Evolutionary conservation across 768 basidiomycete genomes (phyloP).

Genomic region (Lenzites betulinus): DNA sequence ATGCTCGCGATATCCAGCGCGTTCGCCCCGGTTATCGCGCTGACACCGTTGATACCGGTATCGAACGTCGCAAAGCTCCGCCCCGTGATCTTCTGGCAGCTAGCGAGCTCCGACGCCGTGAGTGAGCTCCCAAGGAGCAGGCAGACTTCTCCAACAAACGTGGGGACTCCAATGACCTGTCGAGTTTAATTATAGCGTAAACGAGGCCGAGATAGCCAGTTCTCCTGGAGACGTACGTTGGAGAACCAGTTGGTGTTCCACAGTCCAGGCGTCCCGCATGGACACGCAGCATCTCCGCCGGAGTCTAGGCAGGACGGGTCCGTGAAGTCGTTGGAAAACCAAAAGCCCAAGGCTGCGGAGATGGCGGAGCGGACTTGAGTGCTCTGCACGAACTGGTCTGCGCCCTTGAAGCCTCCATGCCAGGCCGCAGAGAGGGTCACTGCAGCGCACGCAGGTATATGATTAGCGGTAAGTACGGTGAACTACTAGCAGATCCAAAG

Average conservation of each 20-base stretch:
- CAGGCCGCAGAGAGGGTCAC: slow-evolving; percentile 57
- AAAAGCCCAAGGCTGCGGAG: slow-evolving; percentile 55
- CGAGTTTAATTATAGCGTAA: neutral
- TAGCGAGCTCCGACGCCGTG: slow-evolving; percentile 40
- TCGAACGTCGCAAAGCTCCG: slow-evolving; percentile 53
- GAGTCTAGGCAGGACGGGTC: slow-evolving; percentile 52
- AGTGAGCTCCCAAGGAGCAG: slow-evolving; percentile 55
- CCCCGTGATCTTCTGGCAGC: slow-evolving; percentile 52
- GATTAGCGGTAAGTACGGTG: neutral
- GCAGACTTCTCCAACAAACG: slow-evolving; percentile 54
- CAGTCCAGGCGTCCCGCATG: slow-evolving; percentile 51
- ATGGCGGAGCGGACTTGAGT: slow-evolving; percentile 42
- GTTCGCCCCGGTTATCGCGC: slow-evolving; percentile 58
- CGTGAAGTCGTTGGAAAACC: slow-evolving; percentile 63
- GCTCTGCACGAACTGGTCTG: slow-evolving; percentile 44
- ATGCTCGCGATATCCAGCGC: slow-evolving; percentile 62
- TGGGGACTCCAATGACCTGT: slow-evolving; percentile 61
- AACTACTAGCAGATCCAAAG: neutral
- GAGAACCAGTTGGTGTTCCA: slow-evolving; percentile 71
- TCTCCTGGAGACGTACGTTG: slow-evolving; percentile 40
- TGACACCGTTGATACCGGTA: slow-evolving; percentile 42
- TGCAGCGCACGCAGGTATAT: slow-evolving; percentile 23
- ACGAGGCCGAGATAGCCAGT: neutral
- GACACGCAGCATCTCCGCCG: slow-evolving; percentile 55
- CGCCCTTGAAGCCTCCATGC: slow-evolving; percentile 49